Conservation (phyloP, 257 asterid genomes). For the Solanum clarkiae region DNA sequence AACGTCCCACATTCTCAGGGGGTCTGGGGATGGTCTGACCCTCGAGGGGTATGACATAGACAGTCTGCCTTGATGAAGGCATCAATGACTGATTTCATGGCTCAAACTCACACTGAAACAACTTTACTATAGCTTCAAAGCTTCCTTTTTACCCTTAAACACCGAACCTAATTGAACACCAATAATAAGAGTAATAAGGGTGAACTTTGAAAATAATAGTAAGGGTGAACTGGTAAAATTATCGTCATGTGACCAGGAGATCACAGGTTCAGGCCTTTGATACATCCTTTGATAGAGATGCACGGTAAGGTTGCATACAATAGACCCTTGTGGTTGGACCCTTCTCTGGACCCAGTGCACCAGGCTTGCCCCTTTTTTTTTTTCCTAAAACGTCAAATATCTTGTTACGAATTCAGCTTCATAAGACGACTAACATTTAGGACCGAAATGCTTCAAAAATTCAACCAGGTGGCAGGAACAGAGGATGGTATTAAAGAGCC, state of each 20-base stretch:
- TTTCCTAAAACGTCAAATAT: no score
- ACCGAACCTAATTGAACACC: background rate
- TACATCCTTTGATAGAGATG: background rate
- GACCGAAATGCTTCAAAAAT: background rate
- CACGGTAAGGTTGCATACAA: no score
- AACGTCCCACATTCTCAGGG: background rate
- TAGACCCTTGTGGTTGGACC: no score
- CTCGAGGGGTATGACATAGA: background rate
- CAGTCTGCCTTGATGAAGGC: background rate
- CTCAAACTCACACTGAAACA: no score
- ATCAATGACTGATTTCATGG: no score
- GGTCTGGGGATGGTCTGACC: background rate
- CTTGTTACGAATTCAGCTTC: background rate
- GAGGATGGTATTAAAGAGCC: conserved; percentile 96
- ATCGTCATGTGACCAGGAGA: no score
- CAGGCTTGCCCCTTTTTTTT: background rate
- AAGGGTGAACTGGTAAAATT: no score
- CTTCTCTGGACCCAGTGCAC: no score
- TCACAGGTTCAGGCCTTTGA: no score
- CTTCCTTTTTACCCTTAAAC: background rate
- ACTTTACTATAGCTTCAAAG: background rate
- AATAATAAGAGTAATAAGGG: background rate
- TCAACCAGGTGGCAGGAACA: conserved; percentile 82
- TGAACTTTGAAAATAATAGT: background rate
- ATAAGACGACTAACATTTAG: background rate